phyloP scores from a whole-genome alignment of 2,329 filamentous ascomycete species.

The Nannizziopsis arthrosporioides region DNA sequence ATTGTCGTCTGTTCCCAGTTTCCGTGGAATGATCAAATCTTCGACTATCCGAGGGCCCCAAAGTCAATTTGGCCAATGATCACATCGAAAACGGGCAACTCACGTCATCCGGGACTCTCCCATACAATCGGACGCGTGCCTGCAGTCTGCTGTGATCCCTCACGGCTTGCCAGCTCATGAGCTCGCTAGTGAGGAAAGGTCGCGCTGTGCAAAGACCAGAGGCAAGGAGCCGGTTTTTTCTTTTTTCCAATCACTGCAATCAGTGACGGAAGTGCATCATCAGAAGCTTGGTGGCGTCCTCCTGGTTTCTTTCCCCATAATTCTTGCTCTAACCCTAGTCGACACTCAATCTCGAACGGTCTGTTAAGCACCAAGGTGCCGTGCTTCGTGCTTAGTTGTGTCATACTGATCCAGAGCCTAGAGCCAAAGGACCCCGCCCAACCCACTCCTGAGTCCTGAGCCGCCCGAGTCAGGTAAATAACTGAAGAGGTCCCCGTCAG shows the following conservation, averaged over 20 bases:
- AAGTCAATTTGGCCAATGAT: no score
- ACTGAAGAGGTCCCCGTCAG: background rate
- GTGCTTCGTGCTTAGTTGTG: background rate
- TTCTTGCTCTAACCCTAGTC: background rate
- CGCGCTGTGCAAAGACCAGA: background rate
- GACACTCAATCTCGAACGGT: background rate
- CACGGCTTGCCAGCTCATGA: background rate
- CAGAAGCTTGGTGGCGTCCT: background rate
- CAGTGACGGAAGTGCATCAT: no score
- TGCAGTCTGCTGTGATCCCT: no score
- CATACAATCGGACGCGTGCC: no score
- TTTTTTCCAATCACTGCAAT: conserved; percentile 1
- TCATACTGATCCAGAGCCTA: conserved; percentile 1
- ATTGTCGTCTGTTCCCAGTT: no score
- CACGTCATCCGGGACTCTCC: no score
- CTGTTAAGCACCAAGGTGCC: background rate
- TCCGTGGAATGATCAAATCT: no score
- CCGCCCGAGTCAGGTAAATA: background rate
- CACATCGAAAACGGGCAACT: no score
- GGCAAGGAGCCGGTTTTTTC: background rate
- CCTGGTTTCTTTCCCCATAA: background rate
- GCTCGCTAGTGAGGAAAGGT: background rate
- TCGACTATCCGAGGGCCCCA: no score
- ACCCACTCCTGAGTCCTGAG: conserved; percentile 1
- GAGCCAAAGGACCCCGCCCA: background rate